Evolutionary conservation across 768 basidiomycete genomes (phyloP).

Genomic region (Calocera viscosa): DNA sequence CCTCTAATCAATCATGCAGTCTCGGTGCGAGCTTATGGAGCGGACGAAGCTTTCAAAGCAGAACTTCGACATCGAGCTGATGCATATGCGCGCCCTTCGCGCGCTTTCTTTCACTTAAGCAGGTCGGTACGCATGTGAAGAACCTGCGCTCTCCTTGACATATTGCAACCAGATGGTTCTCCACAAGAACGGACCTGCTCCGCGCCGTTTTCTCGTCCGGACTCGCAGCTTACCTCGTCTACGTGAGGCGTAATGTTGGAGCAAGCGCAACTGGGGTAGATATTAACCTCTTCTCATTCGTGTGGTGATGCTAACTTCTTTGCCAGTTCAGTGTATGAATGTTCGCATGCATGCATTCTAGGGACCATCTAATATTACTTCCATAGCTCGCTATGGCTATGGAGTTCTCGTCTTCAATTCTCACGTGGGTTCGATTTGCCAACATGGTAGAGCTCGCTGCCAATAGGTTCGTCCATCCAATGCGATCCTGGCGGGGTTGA

Average conservation of each 20-base stretch:
- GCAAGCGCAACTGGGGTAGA: slow-evolving; percentile 2
- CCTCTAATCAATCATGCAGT: slow-evolving; percentile 14
- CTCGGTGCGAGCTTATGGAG: slow-evolving; percentile 54
- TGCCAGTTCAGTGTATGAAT: not conserved
- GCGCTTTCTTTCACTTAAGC: slow-evolving; percentile 24
- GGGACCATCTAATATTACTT: not conserved
- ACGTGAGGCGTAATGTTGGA: slow-evolving; percentile 10
- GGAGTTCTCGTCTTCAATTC: not conserved
- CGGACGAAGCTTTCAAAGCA: slow-evolving; percentile 36
- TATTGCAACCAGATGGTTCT: slow-evolving; percentile 14
- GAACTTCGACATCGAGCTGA: slow-evolving; percentile 30
- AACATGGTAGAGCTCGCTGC: not conserved
- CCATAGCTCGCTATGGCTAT: not conserved
- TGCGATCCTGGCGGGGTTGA: not conserved
- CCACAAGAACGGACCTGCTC: slow-evolving; percentile 26
- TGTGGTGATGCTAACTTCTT: not conserved
- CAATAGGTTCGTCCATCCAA: not conserved
- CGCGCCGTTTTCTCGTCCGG: slow-evolving; percentile 25
- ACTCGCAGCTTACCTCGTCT: slow-evolving; percentile 27
- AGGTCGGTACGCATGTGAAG: not conserved
- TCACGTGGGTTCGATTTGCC: not conserved
- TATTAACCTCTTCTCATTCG: not conserved
- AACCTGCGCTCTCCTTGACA: not conserved
- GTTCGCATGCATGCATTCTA: not conserved
- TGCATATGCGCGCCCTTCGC: slow-evolving; percentile 16